phyloP scores from a whole-genome alignment of 768 basidiomycete genomes.

The Phanerodontia chrysosporium region DNA sequence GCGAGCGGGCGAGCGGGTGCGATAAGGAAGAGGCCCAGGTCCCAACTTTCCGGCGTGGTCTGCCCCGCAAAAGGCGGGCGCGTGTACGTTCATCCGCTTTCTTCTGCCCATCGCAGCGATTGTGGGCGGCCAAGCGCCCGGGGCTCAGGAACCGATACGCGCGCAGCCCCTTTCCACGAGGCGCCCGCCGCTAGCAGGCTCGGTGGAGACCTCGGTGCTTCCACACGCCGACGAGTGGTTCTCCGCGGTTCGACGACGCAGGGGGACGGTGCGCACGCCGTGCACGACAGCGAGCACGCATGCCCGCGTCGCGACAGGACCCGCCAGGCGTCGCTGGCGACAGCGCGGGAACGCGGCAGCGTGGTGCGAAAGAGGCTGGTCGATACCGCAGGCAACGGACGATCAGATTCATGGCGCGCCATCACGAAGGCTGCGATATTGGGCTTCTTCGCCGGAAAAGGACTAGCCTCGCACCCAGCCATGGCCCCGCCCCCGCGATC shows the following conservation, averaged over 20 bases:
- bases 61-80: neutral
- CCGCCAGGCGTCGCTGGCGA: neutral
- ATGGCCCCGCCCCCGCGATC: neutral
- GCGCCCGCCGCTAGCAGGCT: neutral
- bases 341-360: neutral
- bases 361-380: neutral
- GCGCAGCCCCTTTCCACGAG: neutral
- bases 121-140: neutral
- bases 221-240: neutral
- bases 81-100: neutral
- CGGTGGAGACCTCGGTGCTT: neutral
- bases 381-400: neutral
- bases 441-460: neutral
- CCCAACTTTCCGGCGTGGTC: neutral
- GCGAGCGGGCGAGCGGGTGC: neutral
- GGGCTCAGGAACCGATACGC: neutral
- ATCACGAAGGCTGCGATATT: neutral
- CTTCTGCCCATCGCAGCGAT: neutral
- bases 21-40: neutral
- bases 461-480: neutral
- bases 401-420: neutral
- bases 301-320: too few species aligned
- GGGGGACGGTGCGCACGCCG: too few species aligned
- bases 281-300: too few species aligned
- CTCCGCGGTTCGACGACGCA: too few species aligned